Evolutionary conservation across 176 grass and related monocot species (phyloP).

Genomic region (Thalia dealbata): DNA sequence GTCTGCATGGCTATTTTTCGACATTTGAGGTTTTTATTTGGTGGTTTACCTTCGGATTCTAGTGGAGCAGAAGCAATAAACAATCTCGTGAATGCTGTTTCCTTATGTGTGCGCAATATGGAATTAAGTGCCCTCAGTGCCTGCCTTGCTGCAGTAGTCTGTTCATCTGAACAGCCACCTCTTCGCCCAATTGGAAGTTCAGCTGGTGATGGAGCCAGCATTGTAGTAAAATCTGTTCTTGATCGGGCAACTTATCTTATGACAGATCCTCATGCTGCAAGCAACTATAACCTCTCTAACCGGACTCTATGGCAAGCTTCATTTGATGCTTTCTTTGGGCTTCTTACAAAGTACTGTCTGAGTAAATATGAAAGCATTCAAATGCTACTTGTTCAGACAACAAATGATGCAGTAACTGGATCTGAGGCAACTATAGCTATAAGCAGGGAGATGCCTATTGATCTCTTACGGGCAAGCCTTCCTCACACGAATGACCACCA

Average conservation of each 20-base stretch:
- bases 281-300: conserved; percentile 52
- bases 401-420: conserved; percentile 36
- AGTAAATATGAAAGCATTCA: conserved; percentile 93
- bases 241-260: conserved; percentile 78
- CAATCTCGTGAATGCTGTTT: conserved; percentile 55
- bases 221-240: conserved; percentile 77
- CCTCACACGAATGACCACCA: conserved; percentile 95
- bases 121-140: conserved; percentile 79
- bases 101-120: conserved; percentile 63
- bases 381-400: conserved; percentile 53
- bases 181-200: conserved; percentile 79
- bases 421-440: conserved; percentile 62
- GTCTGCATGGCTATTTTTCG: conserved; percentile 97
- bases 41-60: conserved; percentile 61
- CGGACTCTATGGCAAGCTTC: conserved; percentile 94
- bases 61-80: conserved; percentile 69
- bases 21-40: conserved; percentile 89
- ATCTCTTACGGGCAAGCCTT: conserved; percentile 78
- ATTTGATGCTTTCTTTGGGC: conserved; percentile 94
- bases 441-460: conserved; percentile 95
- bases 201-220: conserved; percentile 81
- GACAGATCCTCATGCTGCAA: conserved; percentile 54
- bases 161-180: conserved; percentile 96
- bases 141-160: conserved; percentile 93
- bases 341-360: conserved; percentile 83